A percentile compares a stretch with the other conserved stretches of the same genome.
These are phyloP conservation scores for Colletotrichum brevisporum DNA, from an alignment of 2,329 filamentous ascomycete species.

Conservation along the genomic window DNA sequence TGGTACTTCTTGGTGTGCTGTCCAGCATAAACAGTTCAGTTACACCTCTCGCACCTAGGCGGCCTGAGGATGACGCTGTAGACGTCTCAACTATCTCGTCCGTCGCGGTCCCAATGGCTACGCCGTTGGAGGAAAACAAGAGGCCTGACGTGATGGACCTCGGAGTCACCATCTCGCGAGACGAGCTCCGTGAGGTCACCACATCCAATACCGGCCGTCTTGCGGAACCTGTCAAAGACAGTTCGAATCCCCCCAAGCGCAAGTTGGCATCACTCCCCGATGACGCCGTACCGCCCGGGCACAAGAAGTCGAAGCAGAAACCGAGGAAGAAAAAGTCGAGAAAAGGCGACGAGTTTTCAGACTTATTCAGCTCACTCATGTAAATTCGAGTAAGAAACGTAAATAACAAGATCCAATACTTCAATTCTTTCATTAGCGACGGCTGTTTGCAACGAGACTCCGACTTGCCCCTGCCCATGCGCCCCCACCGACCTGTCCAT, in stretches of 20 bases:
- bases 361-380: constrained; percentile 75
- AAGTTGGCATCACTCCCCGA: neutral
- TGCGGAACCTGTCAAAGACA: neutral
- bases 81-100: neutral
- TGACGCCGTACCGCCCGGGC: neutral
- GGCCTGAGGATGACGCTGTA: neutral
- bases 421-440: constrained; percentile 39
- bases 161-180: constrained; percentile 49
- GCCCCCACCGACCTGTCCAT: constrained; percentile 36
- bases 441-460: constrained; percentile 38
- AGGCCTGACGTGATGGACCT: constrained; percentile 43
- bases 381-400: constrained; percentile 44
- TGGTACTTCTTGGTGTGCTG: constrained; percentile 76
- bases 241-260: constrained; percentile 18
- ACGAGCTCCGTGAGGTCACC: constrained; percentile 30
- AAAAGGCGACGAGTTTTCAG: constrained; percentile 78
- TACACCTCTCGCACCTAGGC: constrained; percentile 49
- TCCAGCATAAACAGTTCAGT: constrained; percentile 69
- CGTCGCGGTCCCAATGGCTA: neutral
- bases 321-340: constrained; percentile 58
- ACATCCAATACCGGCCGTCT: neutral
- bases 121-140: constrained; percentile 36
- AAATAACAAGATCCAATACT: constrained; percentile 3
- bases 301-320: constrained; percentile 49
- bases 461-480: constrained; percentile 36